Conservation (phyloP, 2,329 filamentous ascomycete genomes). For the Alternaria alternata region DNA sequence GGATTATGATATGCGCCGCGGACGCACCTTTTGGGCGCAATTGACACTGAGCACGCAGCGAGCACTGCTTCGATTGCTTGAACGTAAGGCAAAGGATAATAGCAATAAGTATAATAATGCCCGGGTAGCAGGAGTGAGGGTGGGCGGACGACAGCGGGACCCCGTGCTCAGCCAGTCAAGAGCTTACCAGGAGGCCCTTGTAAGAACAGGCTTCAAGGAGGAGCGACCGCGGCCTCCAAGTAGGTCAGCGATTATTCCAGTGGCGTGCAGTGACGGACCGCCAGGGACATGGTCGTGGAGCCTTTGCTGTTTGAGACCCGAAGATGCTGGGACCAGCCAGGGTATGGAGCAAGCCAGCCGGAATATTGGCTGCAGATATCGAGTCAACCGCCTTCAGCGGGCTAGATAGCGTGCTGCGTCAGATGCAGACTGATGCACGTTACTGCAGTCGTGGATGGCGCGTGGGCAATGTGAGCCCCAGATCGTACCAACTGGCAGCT, state of each 20-base stretch:
- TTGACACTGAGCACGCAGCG: slow-evolving; percentile 36
- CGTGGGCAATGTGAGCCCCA: slow-evolving; percentile 35
- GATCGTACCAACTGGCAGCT: slow-evolving; percentile 33
- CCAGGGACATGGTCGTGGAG: slow-evolving; percentile 49
- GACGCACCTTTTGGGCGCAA: slow-evolving; percentile 35
- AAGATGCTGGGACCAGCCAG: slow-evolving; percentile 33
- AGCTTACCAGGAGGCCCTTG: slow-evolving; percentile 34
- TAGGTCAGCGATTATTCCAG: slow-evolving; percentile 34
- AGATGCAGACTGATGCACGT: slow-evolving; percentile 37
- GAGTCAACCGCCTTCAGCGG: slow-evolving; percentile 32
- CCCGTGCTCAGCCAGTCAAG: slow-evolving; percentile 38
- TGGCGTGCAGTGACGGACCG: slow-evolving; percentile 36
- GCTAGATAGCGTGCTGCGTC: slow-evolving; percentile 41
- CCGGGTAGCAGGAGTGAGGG: slow-evolving; percentile 33
- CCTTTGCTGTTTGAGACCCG: slow-evolving; percentile 49
- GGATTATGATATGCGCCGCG: slow-evolving; percentile 40
- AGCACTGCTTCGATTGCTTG: slow-evolving; percentile 29
- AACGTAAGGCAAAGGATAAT: slow-evolving; percentile 37
- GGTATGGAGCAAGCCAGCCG: slow-evolving; percentile 35
- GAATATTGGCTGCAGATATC: slow-evolving; percentile 42
- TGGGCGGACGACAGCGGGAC: slow-evolving; percentile 34
- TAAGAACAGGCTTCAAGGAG: slow-evolving; percentile 27
- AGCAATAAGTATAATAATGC: slow-evolving; percentile 45
- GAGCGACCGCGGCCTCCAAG: slow-evolving; percentile 29
- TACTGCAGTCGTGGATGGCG: slow-evolving; percentile 34